A percentile compares a stretch with the other conserved stretches of the same genome.
phyloP scores from a whole-genome alignment of 2,329 filamentous ascomycete genomes.

The Endothia cerciana region DNA sequence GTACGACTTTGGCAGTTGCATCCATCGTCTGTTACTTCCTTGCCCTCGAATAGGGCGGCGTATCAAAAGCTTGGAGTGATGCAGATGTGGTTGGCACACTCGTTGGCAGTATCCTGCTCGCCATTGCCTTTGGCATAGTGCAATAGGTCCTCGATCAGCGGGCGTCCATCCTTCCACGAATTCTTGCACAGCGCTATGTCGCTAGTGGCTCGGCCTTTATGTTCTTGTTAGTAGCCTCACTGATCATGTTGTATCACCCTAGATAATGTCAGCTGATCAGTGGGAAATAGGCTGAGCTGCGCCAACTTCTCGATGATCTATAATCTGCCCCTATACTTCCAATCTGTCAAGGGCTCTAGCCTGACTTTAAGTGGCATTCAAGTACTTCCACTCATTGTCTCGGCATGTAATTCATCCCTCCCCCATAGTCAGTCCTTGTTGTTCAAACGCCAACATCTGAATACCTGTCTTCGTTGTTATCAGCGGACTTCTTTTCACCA shows the following conservation, averaged over 20 bases:
- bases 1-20: conserved; percentile 35
- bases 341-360: background rate
- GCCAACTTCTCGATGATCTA: conserved; percentile 7
- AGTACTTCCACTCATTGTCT: conserved; percentile 1
- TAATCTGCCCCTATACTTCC: conserved; percentile 13
- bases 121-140: conserved; percentile 40
- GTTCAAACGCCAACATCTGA: background rate
- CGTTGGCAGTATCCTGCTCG: conserved; percentile 35
- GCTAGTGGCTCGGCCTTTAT: conserved; percentile 1
- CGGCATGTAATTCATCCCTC: background rate
- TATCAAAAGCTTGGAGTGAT: conserved; percentile 42
- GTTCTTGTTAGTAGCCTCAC: background rate
- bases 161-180: background rate
- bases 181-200: conserved; percentile 4
- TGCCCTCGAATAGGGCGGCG: conserved; percentile 52
- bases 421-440: background rate
- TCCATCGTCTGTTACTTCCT: conserved; percentile 50
- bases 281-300: background rate
- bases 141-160: background rate
- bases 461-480: background rate
- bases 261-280: background rate
- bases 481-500: background rate
- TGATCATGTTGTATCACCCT: background rate
- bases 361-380: background rate
- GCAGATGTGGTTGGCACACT: conserved; percentile 45